Base-by-base conservation (phyloP, 2,329 filamentous ascomycete genomes). In the Calonectria pteridis region DNA sequence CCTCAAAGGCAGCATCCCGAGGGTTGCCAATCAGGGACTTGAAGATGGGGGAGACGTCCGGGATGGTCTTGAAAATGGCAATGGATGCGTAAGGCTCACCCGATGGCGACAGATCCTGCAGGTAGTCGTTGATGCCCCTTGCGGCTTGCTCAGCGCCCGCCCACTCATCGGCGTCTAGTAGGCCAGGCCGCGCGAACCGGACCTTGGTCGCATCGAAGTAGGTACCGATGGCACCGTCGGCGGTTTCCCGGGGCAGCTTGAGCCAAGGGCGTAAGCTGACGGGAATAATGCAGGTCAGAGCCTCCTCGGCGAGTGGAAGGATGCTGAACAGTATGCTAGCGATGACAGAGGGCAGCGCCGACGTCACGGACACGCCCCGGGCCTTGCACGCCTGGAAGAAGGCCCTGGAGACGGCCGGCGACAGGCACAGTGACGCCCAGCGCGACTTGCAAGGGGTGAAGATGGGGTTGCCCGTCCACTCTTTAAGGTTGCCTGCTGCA, bases 41-140 rank as follows among this genome's bases (percentile, higher is more conserved):
- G 51, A 86, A 84, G 16, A 85, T 80, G 1, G 82, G 82, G 4
- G 83, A 82, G 46, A 85, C 83, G 66, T 88, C 77, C 16, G 81
- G 78, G 0, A 88, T 84, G 33, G 82, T 86, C 51, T 83, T 84
- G 14, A 89, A 78, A 9, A 88, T 79, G 6, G 83, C 84, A 23
- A 77, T 70, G 1, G 62, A 50, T 2, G 75, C 69, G 23, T 76
- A 77, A 20, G 75, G 75, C 40, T 77, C 75, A 7, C 74, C 73
- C 4, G 75, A 71, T 10, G 73, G 73, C n/a, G 75, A 75, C 9
- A 74, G 55, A 35, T 77, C 73, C 2, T 13, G 20, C 14, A 72
- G 63, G 33, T 74, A 75, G 18, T 70, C 53, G 2, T 26, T 55
- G n/a, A 70, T 67, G 4, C 16, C 66, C 28, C 26, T 29, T 2